These are phyloP conservation scores for Rhododendron mucronatum DNA, from an alignment of 148 eudicot genomes.

Conservation along the genomic window DNA sequence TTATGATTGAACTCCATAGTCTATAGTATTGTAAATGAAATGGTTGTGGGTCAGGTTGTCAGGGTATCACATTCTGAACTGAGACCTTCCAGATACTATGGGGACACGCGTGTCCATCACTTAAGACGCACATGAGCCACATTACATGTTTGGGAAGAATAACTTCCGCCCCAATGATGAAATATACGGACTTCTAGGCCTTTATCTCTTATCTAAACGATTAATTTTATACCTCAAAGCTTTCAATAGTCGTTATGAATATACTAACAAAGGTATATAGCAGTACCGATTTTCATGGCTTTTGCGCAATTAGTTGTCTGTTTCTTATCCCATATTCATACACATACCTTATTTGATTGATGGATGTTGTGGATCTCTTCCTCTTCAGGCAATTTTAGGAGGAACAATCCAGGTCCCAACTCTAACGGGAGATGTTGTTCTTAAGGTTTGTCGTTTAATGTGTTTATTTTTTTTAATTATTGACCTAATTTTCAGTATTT, in stretches of 20 bases:
- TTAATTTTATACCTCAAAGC: not conserved
- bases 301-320: not conserved
- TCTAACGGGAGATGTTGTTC: constrained; percentile 83
- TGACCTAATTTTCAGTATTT: not conserved
- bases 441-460: constrained; percentile 50
- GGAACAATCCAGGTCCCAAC: constrained; percentile 97
- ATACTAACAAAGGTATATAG: not conserved
- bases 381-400: constrained; percentile 83
- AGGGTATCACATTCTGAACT: not conserved
- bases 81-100: not conserved
- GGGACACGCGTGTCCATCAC: not conserved
- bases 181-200: not conserved
- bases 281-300: not conserved
- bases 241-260: not conserved
- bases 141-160: not conserved
- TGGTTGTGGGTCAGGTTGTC: not conserved
- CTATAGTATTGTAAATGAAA: not conserved
- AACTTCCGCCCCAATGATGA: not conserved
- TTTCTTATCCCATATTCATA: not conserved
- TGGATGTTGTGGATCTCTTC: not conserved
- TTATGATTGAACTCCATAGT: not conserved
- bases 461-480: too few relatives aligned
- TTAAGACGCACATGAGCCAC: not conserved
- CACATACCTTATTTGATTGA: not conserved
- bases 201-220: not conserved